Percentiles rank a stretch among this genome's conserved stretches.
phyloP scores from a whole-genome alignment of 495 filamentous ascomycete species.

The Amniculicola lignicola region DNA sequence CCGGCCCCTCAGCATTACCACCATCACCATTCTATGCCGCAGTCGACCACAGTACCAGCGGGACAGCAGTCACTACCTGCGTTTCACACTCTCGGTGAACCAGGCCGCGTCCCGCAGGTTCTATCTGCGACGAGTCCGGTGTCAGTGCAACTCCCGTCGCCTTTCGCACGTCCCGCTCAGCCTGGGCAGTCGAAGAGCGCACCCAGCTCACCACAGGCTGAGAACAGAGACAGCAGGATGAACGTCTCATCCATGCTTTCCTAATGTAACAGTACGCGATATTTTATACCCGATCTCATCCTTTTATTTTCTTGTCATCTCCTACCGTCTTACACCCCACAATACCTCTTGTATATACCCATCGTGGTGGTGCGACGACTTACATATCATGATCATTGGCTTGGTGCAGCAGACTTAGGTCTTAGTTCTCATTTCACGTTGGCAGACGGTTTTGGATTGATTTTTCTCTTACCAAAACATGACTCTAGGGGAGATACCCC shows the following conservation, averaged over 20 bases:
- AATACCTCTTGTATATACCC: too few species aligned
- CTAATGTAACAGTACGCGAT: too few species aligned
- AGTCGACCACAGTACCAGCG: slow-evolving; percentile 7
- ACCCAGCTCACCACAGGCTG: slow-evolving; percentile 15
- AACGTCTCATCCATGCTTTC: slow-evolving; percentile 14
- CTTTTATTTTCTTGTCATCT: too few species aligned
- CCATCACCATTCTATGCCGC: slow-evolving; percentile 19
- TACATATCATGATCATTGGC: too few species aligned
- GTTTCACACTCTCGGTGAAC: slow-evolving; percentile 22
- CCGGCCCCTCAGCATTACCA: slow-evolving; percentile 19
- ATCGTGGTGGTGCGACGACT: too few species aligned
- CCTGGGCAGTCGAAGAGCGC: slow-evolving; percentile 22
- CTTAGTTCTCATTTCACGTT: too few species aligned
- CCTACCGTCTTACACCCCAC: too few species aligned
- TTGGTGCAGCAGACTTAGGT: too few species aligned
- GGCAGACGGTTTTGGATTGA: too few species aligned
- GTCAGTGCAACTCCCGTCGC: slow-evolving; percentile 30
- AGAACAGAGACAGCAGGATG: slow-evolving; percentile 27
- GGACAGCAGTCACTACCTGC: slow-evolving; percentile 24
- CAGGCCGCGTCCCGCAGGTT: slow-evolving; percentile 16
- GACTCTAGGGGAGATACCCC: too few species aligned
- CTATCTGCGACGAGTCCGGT: slow-evolving; percentile 11
- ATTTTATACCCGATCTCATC: too few species aligned
- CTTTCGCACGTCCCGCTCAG: slow-evolving; percentile 11
- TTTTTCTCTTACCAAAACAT: too few species aligned